Conservation (phyloP, 441 rosid species). For the Gossypium lobatum region DNA sequence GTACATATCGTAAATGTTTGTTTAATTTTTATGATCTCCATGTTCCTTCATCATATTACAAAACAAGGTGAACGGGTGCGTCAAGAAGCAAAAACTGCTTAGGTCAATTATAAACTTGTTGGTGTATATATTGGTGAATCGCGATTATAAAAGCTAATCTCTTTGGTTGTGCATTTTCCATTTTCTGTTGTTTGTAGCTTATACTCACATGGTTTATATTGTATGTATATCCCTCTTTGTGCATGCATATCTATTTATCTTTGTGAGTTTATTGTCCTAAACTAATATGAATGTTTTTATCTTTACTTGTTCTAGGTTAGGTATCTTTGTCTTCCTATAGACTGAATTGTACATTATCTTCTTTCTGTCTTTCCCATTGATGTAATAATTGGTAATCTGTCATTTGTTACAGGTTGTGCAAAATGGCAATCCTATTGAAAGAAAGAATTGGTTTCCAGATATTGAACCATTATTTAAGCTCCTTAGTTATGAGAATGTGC, state of each 20-base stretch:
- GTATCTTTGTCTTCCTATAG: neutral
- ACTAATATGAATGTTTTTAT: neutral
- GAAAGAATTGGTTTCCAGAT: constrained; percentile 89
- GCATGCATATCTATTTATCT: neutral
- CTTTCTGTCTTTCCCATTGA: neutral
- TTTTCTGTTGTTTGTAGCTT: neutral
- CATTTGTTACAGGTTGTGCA: constrained; percentile 59
- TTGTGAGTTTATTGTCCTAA: neutral
- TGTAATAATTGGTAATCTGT: constrained; percentile 10
- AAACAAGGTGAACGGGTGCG: neutral
- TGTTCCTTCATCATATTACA: neutral
- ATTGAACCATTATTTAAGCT: constrained; percentile 95
- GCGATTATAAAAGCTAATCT: neutral
- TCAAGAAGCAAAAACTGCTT: constrained; percentile 1
- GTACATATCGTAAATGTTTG: neutral
- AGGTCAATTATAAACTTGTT: neutral
- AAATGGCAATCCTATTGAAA: constrained; percentile 79
- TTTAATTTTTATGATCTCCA: neutral
- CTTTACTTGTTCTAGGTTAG: neutral
- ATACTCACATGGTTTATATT: neutral
- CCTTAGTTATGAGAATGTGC: constrained; percentile 92
- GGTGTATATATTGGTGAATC: neutral
- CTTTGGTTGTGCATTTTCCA: neutral
- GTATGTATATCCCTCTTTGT: neutral
- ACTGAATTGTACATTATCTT: neutral